phyloP scores from a whole-genome alignment of 257 asterid genomes.

The Apocynum venetum region DNA sequence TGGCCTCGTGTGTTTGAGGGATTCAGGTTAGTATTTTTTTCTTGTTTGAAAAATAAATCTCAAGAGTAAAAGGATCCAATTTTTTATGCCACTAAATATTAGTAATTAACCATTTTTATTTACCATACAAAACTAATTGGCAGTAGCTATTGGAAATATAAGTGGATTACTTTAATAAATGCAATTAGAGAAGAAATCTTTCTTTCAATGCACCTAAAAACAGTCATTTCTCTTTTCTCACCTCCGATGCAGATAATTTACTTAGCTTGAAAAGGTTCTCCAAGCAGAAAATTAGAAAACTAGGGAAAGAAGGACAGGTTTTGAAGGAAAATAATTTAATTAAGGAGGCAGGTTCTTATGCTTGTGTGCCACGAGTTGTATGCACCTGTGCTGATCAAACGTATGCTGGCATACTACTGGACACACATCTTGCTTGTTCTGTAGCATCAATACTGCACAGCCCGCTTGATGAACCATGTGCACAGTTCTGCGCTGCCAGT shows the following conservation, averaged over 20 bases:
- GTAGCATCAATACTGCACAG: slow-evolving; percentile 54
- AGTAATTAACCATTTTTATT: neutral
- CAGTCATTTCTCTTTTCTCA: neutral
- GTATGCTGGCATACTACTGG: slow-evolving; percentile 72
- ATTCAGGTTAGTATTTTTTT: slow-evolving; percentile 56
- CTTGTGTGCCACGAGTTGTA: slow-evolving; percentile 73
- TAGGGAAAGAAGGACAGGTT: slow-evolving; percentile 70
- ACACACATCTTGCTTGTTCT: slow-evolving; percentile 66
- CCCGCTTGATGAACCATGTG: slow-evolving; percentile 71
- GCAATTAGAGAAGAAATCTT: neutral
- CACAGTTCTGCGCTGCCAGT: slow-evolving; percentile 82
- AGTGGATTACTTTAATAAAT: neutral
- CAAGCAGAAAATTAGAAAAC: slow-evolving; percentile 64
- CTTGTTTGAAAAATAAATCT: slow-evolving; percentile 1
- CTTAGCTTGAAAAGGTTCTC: slow-evolving; percentile 87
- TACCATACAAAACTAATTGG: neutral
- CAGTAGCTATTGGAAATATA: neutral
- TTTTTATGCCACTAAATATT: neutral
- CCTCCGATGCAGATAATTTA: slow-evolving; percentile 51
- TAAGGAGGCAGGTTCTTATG: slow-evolving; percentile 42
- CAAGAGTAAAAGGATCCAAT: neutral
- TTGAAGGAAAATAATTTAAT: slow-evolving; percentile 69
- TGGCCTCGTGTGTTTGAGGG: slow-evolving; percentile 61
- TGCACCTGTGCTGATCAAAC: slow-evolving; percentile 74
- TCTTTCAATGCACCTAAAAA: neutral